Evolutionary conservation across 2,329 filamentous ascomycete genomes (phyloP), one percentile per base, ranked within the genome.

Genomic region (Pseudogymnoascus sp.): DNA sequence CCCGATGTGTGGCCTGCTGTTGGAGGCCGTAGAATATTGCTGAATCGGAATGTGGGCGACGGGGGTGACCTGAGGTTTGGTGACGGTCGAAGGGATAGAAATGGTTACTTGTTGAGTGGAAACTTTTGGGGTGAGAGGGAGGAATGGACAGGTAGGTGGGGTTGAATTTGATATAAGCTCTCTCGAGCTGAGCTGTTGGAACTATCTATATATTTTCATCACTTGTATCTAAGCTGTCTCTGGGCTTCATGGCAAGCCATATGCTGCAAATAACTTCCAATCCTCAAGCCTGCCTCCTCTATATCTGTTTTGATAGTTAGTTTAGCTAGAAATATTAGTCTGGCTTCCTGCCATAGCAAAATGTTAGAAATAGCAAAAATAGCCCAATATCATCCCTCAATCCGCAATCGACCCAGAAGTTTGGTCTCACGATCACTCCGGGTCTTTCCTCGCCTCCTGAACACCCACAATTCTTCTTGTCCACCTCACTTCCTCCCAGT

Each of bases 401-500:
- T 21, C 10, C 16, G 11, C 6, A 10, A 34, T 34, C n/a, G 11
- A 34, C 8, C 10, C 5, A 34, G 28, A 3, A 34, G 2, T 34
- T 14, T 57, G 25, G 5, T 5, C 28, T 14, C 28, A 34, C 23
- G 6, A 21, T 34, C 51, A 34, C 28, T 13, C 28, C 5, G 5
- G 8, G 5, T 21, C n/a, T 19, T 57, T 34, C n/a, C 13, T 13
- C 1, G 11, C 51, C n/a, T 34, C 51, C 3, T 34, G 28, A 13
- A 57, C n/a, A 13, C 51, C 51, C 5, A 34, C 25, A 34, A 57
- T 57, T 8, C 51, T 57, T 65, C 79, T 78, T 3, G 79, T 81
- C 75, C 77, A 78, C 10, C 76, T 73, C n/a, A 85, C 75, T 68
- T 85, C 83, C 31, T 83, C 81, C 80, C 79, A 82, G 34, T 74